Evolutionary conservation across 1,284 basidiomycete species (phyloP).

Genomic region (Blastosporella zonata): DNA sequence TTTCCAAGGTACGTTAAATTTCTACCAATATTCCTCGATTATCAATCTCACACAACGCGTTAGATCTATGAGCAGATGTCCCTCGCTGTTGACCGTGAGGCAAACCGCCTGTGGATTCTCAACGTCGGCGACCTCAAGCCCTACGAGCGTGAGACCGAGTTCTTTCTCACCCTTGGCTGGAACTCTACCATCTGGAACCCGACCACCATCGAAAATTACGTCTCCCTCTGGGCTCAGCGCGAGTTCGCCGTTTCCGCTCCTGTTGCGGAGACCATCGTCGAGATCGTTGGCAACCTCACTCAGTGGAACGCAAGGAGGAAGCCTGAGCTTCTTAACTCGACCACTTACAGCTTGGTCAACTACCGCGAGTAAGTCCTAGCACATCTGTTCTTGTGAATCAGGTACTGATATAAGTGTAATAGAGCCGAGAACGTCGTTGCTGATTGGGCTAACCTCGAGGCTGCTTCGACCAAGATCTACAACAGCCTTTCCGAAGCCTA

Average conservation of each 20-base stretch:
- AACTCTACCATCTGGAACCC: slow-evolving; percentile 51
- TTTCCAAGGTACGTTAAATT: background rate
- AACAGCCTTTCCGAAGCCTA: slow-evolving; percentile 41
- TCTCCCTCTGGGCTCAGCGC: slow-evolving; percentile 57
- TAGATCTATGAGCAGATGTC: slow-evolving; percentile 63
- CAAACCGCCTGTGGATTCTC: slow-evolving; percentile 53
- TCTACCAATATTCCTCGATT: background rate
- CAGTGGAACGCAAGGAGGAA: slow-evolving; percentile 62
- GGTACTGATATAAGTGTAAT: background rate
- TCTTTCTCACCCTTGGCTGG: slow-evolving; percentile 65
- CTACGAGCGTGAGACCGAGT: slow-evolving; percentile 41
- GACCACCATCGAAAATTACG: slow-evolving; percentile 52
- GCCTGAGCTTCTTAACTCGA: slow-evolving; percentile 62
- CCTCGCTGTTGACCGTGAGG: slow-evolving; percentile 54
- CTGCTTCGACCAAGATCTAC: slow-evolving; percentile 53
- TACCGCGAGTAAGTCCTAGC: slow-evolving; percentile 55
- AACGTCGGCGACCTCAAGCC: slow-evolving; percentile 40
- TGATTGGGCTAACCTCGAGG: slow-evolving; percentile 46
- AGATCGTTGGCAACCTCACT: slow-evolving; percentile 58
- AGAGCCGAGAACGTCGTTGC: slow-evolving; percentile 57
- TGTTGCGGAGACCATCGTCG: slow-evolving; percentile 41
- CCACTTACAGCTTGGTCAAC: slow-evolving; percentile 60
- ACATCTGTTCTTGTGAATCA: background rate
- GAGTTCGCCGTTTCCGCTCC: slow-evolving; percentile 53
- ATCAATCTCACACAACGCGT: slow-evolving; percentile 11